Conservation (phyloP, 164 flowering plant species). For the Saururus chinensis region DNA sequence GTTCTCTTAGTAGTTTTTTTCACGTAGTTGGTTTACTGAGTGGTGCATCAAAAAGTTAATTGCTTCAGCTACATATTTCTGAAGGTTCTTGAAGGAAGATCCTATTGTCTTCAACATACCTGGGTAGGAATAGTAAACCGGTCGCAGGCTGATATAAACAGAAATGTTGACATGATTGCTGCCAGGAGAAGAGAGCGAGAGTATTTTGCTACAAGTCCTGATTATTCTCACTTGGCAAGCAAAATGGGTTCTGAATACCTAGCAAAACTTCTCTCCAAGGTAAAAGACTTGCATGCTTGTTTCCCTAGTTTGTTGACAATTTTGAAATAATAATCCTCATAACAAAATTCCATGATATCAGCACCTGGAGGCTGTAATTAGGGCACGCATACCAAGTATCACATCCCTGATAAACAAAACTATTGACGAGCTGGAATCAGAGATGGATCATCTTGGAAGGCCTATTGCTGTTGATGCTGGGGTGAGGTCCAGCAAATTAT, state of each 20-base stretch:
- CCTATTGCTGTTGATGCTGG: conserved; percentile 83
- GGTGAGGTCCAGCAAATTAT: conserved; percentile 24
- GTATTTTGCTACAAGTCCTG: conserved; percentile 56
- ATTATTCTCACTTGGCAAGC: conserved; percentile 56
- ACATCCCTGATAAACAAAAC: conserved; percentile 75
- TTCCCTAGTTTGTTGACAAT: background rate
- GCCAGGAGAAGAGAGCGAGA: conserved; percentile 76
- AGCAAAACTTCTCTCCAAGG: conserved; percentile 78
- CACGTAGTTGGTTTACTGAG: background rate
- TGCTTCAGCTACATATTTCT: background rate
- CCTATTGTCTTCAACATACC: conserved; percentile 64
- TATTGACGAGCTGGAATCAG: conserved; percentile 60
- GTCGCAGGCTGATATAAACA: conserved; percentile 86
- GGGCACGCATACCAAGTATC: conserved; percentile 73
- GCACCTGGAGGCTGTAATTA: conserved; percentile 83
- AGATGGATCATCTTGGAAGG: conserved; percentile 73
- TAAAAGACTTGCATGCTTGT: conserved; percentile 6
- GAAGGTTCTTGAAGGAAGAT: conserved; percentile 73
- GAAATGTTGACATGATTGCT: conserved; percentile 83
- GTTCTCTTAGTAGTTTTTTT: background rate
- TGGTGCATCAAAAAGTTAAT: too few relatives aligned
- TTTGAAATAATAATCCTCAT: background rate
- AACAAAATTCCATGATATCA: conserved; percentile 10
- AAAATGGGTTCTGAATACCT: conserved; percentile 89
- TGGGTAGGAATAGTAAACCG: conserved; percentile 94